Conservation (phyloP, 257 asterid genomes). For the Solanum virginianum region DNA sequence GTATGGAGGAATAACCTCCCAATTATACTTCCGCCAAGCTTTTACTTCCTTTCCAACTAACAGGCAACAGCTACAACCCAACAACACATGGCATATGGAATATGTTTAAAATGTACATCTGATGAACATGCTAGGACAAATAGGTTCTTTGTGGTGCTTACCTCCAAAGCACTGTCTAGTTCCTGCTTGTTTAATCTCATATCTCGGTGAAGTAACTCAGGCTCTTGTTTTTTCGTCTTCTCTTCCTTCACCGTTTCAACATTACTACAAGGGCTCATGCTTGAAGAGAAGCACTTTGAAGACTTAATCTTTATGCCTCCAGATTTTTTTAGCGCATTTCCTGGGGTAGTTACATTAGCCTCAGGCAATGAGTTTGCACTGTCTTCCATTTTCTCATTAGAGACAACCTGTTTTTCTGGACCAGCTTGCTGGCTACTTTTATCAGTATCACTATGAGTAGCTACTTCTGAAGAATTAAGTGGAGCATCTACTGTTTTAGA, state of each 20-base stretch:
- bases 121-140: neutral
- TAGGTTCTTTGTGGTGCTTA: slow-evolving; percentile 3
- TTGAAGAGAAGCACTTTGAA: slow-evolving; percentile 61
- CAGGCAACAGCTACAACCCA: neutral
- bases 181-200: slow-evolving; percentile 58
- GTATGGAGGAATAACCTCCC: neutral
- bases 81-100: neutral
- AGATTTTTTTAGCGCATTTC: slow-evolving; percentile 35
- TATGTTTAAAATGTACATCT: neutral
- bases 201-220: slow-evolving; percentile 23
- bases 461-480: slow-evolving; percentile 43
- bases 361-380: slow-evolving; percentile 77
- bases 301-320: slow-evolving; percentile 64
- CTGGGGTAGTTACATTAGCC: slow-evolving; percentile 32
- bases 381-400: slow-evolving; percentile 63
- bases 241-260: slow-evolving; percentile 50
- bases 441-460: slow-evolving; percentile 59
- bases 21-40: neutral
- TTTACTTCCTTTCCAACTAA: neutral
- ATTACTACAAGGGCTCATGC: slow-evolving; percentile 83
- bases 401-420: slow-evolving; percentile 40
- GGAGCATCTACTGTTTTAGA: slow-evolving; percentile 61
- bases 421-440: slow-evolving; percentile 52
- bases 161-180: slow-evolving; percentile 73
- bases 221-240: slow-evolving; percentile 43